Percentiles rank a stretch among this genome's conserved stretches.
These are phyloP conservation scores for Pelargonium citronellum DNA, from an alignment of 441 rosid species.

Conservation along the genomic window DNA sequence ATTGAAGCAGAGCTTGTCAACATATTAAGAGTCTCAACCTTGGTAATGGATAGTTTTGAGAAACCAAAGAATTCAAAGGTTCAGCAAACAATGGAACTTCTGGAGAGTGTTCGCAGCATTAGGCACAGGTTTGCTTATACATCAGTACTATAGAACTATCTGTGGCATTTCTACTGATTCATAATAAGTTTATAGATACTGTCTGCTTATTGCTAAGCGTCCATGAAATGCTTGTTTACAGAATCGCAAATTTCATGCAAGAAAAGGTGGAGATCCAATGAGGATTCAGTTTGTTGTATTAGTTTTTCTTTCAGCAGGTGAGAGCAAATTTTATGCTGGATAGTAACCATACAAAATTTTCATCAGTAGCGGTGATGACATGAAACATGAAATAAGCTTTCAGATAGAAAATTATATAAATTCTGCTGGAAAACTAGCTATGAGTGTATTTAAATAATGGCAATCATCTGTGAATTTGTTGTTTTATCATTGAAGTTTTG, in stretches of 20 bases:
- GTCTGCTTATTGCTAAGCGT: conserved; percentile 13
- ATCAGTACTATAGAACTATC: not conserved
- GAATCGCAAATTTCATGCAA: conserved; percentile 34
- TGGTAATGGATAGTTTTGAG: conserved; percentile 41
- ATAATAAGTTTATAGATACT: not conserved
- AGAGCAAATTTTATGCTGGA: conserved; percentile 11
- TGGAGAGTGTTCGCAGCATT: conserved; percentile 42
- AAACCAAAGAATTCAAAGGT: conserved; percentile 46
- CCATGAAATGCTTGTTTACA: conserved; percentile 22
- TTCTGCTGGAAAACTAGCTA: too few relatives aligned
- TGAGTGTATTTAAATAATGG: too few relatives aligned
- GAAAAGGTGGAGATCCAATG: conserved; percentile 25
- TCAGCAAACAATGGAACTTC: conserved; percentile 57
- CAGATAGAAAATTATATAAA: not conserved
- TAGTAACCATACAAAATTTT: not conserved
- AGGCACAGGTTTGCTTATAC: conserved; percentile 46
- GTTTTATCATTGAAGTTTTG: too few relatives aligned
- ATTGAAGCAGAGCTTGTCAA: conserved; percentile 63
- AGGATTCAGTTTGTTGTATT: conserved; percentile 7
- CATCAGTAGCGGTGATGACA: not conserved
- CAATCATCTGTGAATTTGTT: too few relatives aligned
- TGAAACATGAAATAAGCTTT: not conserved
- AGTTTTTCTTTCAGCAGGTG: conserved; percentile 21
- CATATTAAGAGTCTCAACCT: conserved; percentile 48
- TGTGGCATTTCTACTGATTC: not conserved